These are phyloP conservation scores for Aspergillus quadricinctus DNA, from an alignment of 2,329 filamentous ascomycete genomes.

Conservation along the genomic window DNA sequence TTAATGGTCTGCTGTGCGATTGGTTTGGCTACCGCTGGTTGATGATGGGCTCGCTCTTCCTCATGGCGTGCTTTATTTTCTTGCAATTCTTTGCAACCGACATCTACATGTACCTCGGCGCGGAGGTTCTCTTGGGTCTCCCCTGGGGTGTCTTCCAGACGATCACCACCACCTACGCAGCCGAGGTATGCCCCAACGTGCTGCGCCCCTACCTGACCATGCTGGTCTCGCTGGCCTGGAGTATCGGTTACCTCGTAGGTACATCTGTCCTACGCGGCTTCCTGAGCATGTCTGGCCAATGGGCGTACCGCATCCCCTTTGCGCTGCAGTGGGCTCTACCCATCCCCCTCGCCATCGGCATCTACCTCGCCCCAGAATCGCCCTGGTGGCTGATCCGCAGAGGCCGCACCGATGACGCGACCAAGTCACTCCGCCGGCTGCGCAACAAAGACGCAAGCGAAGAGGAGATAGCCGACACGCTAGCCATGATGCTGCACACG, in stretches of 20 bases:
- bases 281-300: no score
- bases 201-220: slow-evolving; percentile 24
- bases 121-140: slow-evolving; percentile 43
- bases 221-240: slow-evolving; percentile 36
- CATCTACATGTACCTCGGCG: slow-evolving; percentile 41
- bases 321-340: slow-evolving; percentile 18
- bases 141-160: slow-evolving; percentile 2
- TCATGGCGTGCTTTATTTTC: slow-evolving; percentile 43
- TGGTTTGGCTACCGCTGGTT: slow-evolving; percentile 41
- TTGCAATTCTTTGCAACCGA: slow-evolving; percentile 46
- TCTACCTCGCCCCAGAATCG: slow-evolving; percentile 15
- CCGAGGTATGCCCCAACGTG: slow-evolving; percentile 15
- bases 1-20: slow-evolving; percentile 21
- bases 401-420: no score
- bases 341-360: slow-evolving; percentile 12
- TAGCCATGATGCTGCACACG: slow-evolving; percentile 31
- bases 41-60: slow-evolving; percentile 37
- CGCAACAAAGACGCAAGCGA: no score
- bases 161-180: slow-evolving; percentile 14
- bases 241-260: slow-evolving; percentile 9
- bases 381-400: no score
- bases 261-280: slow-evolving; percentile 7
- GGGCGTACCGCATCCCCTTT: slow-evolving; percentile 32
- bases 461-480: no score
- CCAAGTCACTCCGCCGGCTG: no score